Conservation (phyloP, 495 filamentous ascomycete genomes). For the Penicillium canescens region DNA sequence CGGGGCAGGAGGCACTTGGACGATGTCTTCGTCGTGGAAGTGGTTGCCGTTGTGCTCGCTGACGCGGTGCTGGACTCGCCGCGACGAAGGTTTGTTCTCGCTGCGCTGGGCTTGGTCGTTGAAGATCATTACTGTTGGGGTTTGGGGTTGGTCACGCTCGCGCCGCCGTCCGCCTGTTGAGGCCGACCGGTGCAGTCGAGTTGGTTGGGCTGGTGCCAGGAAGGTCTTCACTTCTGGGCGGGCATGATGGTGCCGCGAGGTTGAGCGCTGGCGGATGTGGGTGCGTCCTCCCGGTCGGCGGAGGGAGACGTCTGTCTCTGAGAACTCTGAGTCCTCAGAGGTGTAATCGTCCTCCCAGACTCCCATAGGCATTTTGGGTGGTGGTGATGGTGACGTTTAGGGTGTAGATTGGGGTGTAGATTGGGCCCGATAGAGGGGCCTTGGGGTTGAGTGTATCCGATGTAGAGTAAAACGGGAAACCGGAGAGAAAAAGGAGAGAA, state of each 20-base stretch:
- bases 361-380: constrained; percentile 20
- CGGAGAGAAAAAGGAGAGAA: background rate
- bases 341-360: constrained; percentile 14
- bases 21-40: constrained; percentile 32
- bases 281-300: constrained; percentile 24
- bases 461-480: background rate
- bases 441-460: constrained; percentile 4
- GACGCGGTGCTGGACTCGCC: constrained; percentile 21
- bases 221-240: constrained; percentile 20
- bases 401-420: background rate
- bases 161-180: constrained; percentile 40
- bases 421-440: constrained; percentile 9
- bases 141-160: constrained; percentile 11
- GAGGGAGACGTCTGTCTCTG: constrained; percentile 42
- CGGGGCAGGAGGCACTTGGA: too few species aligned
- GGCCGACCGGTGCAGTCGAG: constrained; percentile 37
- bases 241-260: constrained; percentile 33
- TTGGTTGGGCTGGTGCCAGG: constrained; percentile 22
- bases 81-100: constrained; percentile 18
- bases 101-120: constrained; percentile 24
- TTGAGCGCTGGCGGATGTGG: constrained; percentile 32
- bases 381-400: background rate
- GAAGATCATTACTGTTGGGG: constrained; percentile 24
- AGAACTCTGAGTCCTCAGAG: constrained; percentile 39
- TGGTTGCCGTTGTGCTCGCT: constrained; percentile 21